Evolutionary conservation across 208 protist species (phyloP), one percentile per base, ranked within the genome.

Genomic region (Leishmania lainsoni): DNA sequence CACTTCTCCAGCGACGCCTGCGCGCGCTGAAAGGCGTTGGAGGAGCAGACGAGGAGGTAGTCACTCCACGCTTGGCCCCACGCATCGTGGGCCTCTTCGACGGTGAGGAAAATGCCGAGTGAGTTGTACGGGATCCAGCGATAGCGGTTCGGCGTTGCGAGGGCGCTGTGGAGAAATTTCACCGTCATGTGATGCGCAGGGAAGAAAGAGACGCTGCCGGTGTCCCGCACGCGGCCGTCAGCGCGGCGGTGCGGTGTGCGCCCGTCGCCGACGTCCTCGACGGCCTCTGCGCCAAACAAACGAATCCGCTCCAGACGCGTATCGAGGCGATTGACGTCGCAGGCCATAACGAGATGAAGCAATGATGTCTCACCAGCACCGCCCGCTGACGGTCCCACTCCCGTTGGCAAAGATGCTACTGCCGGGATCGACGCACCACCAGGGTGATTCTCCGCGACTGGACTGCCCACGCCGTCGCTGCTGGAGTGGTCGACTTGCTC

Each of bases 241-340:
- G 87, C 78, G 51, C 88, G 85, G 29, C 90, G 88, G 32, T 84
- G 77, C 29, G 90, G 86, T 17, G 86, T 89, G 32, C 81, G 73
- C 45, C 89, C 88, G 78, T 97, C 94, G 9, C 94, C 94, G 69
- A 95, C 85, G 84, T 97, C 94, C 84, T 96, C 94, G 49, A 97
- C 92, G 0, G 93, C 90, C 20, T 85, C 81, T 26, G 77, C 63
- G 29, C 94, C 94, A 86, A 97, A 97, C 73, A 85, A 82, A 35
- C 89, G 85, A 69, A 96, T 91, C 22, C 91, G 90, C 83, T 97
- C 94, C 39, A 86, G 66, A 3, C 92, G 90, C 58, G 86, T 91
- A 83, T 97, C 86, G 20, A 97, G 90, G 59, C 86, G 87, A 74
- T 88, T 72, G 14, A 71, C 49, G 54, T 94, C 90, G 83, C 92